Percentiles rank a stretch among this genome's conserved stretches.
Evolutionary conservation across 305 asterid genomes (phyloP).

Genomic region (Plantago coronopus): DNA sequence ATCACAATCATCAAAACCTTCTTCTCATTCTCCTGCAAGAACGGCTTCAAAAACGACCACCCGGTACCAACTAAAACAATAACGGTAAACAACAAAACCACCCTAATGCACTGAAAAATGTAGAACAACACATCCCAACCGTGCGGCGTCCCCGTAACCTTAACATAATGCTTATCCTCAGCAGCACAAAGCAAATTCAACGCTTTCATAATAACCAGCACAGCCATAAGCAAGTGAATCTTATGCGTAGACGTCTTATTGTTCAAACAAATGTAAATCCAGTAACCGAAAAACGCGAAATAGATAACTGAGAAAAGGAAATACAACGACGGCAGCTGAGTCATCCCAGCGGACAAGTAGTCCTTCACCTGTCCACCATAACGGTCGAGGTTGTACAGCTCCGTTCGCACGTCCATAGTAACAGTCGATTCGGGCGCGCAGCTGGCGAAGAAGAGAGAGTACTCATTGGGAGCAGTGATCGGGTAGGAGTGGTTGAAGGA

Average conservation of each 20-base stretch:
- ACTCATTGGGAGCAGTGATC: conserved; percentile 73
- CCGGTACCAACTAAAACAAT: conserved; percentile 94
- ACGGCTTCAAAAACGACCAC: conserved; percentile 97
- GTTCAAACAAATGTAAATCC: conserved; percentile 51
- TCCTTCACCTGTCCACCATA: conserved; percentile 64
- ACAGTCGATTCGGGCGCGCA: conserved; percentile 83
- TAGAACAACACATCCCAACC: conserved; percentile 99
- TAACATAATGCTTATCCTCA: conserved; percentile 93
- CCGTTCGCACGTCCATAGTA: conserved; percentile 79
- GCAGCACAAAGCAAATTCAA: conserved; percentile 87
- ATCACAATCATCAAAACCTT: conserved; percentile 98
- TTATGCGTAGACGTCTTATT: conserved; percentile 72
- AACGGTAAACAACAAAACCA: conserved; percentile 83
- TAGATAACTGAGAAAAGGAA: conserved; percentile 58
- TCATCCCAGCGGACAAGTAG: conserved; percentile 74
- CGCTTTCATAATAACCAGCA: conserved; percentile 77
- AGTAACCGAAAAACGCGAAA: conserved; percentile 55
- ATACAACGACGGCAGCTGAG: conserved; percentile 75
- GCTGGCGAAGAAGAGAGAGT: conserved; percentile 84
- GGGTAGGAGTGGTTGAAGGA: conserved; percentile 61
- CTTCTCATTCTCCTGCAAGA: conserved; percentile 96
- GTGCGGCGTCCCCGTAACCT: conserved; percentile 92
- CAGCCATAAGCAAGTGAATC: conserved; percentile 82
- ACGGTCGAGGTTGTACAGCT: conserved; percentile 72
- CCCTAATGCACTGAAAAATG: conserved; percentile 87